Base-by-base conservation (phyloP, 306 rosid genomes). In the Quercus parvula region DNA sequence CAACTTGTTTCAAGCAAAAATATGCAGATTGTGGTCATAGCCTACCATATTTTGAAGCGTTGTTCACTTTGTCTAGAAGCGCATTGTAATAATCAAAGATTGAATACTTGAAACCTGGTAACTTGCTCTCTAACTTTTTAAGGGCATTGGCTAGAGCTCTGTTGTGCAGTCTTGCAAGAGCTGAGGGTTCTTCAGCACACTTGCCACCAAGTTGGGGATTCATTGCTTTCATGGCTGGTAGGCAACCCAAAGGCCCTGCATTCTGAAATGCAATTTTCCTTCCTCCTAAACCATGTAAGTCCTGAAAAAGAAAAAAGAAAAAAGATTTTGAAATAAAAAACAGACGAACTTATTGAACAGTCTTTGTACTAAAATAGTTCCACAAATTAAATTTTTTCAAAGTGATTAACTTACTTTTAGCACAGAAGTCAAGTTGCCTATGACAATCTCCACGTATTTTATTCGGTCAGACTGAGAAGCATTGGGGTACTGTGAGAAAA, bases 391-490 rank as follows among this genome's bases (percentile, higher is more conserved):
- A 11, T 59, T 24, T 12, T 12, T 59, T 28, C 12, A 12, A 22
- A 70, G 74, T 41, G 27, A 70, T 15, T 13, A 9, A 8, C 30
- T 17, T 78, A 85, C 88, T 77, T 73, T 67, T 28, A 82, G 82
- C 41, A 75, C 80, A 13, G 61, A 25, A 15, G 84, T 80, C 71
- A 82, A 62, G 58, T 78, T 86, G 55, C 84, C 81, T 13, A 77
- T 75, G 28, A 88, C 88, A 64, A 62, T 76, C 28, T 46, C 75
- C 30, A 76, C 87, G 61, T 22, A 80, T 49, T 80, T 71, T 27
- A 56, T 35, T 24, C 25, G 63, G 67, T 67, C 73, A 38, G 84
- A 6, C n/a, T 41, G 14, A 33, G 83, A 27, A 5, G 57, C 73
- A 19, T 52, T 80, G 3, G 82, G 86, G 80, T 84, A 78, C 18